Percentiles rank a stretch among this genome's conserved stretches.
phyloP scores from a whole-genome alignment of 352 stramenopile species.

The Globisporangium apiculatum region DNA sequence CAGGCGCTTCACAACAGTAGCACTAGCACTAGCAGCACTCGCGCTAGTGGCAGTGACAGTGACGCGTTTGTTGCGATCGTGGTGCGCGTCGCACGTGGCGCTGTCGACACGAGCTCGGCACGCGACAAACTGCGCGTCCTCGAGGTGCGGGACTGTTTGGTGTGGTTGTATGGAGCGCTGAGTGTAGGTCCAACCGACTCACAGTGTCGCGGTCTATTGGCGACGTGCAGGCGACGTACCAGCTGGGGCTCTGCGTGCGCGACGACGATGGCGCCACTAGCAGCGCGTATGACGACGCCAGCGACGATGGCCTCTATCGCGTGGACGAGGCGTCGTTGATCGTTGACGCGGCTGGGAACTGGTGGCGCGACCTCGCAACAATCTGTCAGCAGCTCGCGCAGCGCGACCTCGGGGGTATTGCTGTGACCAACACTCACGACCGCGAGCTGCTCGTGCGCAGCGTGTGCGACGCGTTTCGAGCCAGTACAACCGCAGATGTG shows the following conservation, averaged over 20 bases:
- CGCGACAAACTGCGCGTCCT: slow-evolving; percentile 42
- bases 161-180: too few species aligned
- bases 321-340: slow-evolving; percentile 28
- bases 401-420: slow-evolving; percentile 13
- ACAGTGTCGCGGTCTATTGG: neutral
- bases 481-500: slow-evolving; percentile 21
- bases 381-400: slow-evolving; percentile 33
- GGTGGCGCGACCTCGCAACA: slow-evolving; percentile 52
- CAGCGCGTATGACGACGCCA: too few species aligned
- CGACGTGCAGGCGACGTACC: neutral
- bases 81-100: slow-evolving; percentile 41
- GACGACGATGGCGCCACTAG: neutral
- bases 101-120: slow-evolving; percentile 32
- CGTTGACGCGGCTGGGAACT: slow-evolving; percentile 41
- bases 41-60: slow-evolving; percentile 9
- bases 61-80: slow-evolving; percentile 56
- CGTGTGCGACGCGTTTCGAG: slow-evolving; percentile 34
- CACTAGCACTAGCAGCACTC: too few species aligned
- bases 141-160: slow-evolving; percentile 8
- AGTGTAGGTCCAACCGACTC: too few species aligned
- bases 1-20: slow-evolving; percentile 24
- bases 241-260: slow-evolving; percentile 8
- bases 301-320: neutral
- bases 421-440: slow-evolving; percentile 17
- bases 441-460: slow-evolving; percentile 29